These are phyloP conservation scores for Heliosperma pusillum DNA, from an alignment of 148 eudicot genomes.

Conservation along the genomic window DNA sequence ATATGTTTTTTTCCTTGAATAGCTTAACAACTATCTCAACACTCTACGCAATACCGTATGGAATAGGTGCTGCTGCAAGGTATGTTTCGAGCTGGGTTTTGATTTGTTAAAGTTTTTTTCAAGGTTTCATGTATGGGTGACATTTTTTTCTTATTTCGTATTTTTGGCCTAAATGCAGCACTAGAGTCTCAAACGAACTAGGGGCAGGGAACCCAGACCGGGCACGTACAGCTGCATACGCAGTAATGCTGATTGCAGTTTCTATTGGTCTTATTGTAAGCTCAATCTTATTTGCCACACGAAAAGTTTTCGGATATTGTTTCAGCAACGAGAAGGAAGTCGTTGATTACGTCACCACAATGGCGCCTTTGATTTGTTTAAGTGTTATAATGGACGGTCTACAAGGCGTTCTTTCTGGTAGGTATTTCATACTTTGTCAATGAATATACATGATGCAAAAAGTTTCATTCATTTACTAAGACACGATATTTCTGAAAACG, in stretches of 20 bases:
- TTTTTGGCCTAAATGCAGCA: conserved; percentile 32
- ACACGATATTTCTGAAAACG: background rate
- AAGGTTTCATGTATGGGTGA: background rate
- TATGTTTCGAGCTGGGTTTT: conserved; percentile 8
- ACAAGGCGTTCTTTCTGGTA: conserved; percentile 78
- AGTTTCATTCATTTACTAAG: background rate
- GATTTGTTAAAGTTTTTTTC: background rate
- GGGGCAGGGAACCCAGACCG: conserved; percentile 68
- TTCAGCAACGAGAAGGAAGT: conserved; percentile 82
- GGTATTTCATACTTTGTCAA: background rate
- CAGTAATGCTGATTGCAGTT: conserved; percentile 44
- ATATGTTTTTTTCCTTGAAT: conserved; percentile 8
- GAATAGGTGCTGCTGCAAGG: conserved; percentile 83
- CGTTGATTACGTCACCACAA: conserved; percentile 58
- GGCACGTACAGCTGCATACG: conserved; percentile 57
- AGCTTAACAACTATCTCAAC: conserved; percentile 65
- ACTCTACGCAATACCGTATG: conserved; percentile 71
- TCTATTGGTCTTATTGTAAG: conserved; percentile 39
- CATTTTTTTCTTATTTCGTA: background rate
- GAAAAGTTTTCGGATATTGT: conserved; percentile 56
- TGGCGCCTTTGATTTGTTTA: conserved; percentile 70
- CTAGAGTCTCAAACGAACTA: conserved; percentile 83
- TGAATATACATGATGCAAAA: background rate
- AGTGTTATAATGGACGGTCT: conserved; percentile 51
- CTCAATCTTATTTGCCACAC: conserved; percentile 43